Conservation (phyloP, 371 early-diverging fungal species). For the Umbelopsis sp. region DNA sequence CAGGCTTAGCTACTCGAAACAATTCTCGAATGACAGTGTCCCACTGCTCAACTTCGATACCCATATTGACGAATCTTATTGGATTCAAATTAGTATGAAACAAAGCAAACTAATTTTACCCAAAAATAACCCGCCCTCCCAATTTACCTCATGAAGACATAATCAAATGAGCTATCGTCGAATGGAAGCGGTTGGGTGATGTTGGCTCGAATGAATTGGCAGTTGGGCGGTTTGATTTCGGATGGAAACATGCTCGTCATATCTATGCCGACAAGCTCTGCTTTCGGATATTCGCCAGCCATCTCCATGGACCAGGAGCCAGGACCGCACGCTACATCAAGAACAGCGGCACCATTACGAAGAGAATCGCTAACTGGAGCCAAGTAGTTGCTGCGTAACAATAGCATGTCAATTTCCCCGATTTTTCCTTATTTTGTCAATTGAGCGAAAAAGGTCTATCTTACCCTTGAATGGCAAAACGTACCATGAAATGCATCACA, state of each 20-base stretch:
- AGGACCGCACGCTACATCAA: slow-evolving; percentile 61
- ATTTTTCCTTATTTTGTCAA: not conserved
- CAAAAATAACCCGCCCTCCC: too few species aligned
- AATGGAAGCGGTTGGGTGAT: slow-evolving; percentile 40
- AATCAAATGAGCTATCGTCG: slow-evolving; percentile 49
- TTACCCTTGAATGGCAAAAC: slow-evolving; percentile 59
- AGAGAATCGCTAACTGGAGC: slow-evolving; percentile 53
- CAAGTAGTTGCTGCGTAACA: slow-evolving; percentile 41
- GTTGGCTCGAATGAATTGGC: slow-evolving; percentile 45
- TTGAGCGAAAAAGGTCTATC: slow-evolving; percentile 2
- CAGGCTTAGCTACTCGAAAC: slow-evolving; percentile 47
- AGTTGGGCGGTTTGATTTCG: slow-evolving; percentile 49
- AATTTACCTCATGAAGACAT: slow-evolving; percentile 49
- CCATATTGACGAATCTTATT: slow-evolving; percentile 40
- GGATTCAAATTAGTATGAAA: not conserved
- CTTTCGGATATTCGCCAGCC: slow-evolving; percentile 60
- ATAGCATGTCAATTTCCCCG: not conserved
- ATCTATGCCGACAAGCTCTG: slow-evolving; percentile 55
- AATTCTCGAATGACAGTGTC: slow-evolving; percentile 32
- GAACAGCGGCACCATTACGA: slow-evolving; percentile 46
- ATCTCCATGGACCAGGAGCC: slow-evolving; percentile 66
- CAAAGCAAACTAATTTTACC: not conserved
- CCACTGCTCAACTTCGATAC: slow-evolving; percentile 39
- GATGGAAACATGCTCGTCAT: slow-evolving; percentile 42
- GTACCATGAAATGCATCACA: slow-evolving; percentile 49